Conservation (phyloP, 78 protist genomes). For the Dictyostelium intermedium region DNA sequence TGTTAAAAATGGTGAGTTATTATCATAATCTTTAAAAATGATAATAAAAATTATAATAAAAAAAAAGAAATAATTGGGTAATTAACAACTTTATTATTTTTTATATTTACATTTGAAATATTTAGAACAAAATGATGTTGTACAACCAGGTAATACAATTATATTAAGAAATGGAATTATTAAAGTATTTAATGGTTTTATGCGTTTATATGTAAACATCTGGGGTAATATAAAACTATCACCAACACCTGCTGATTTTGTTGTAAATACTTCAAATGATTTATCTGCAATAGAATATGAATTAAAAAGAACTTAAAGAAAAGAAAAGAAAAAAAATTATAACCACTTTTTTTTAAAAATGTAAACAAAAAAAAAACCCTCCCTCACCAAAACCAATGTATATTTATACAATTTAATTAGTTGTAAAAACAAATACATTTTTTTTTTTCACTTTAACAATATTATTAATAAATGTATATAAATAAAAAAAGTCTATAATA, state of each 20-base stretch:
- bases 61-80: too few relatives aligned
- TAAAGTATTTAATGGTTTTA: constrained; percentile 78
- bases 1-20: constrained; percentile 65
- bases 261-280: constrained; percentile 43
- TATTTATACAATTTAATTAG: neutral
- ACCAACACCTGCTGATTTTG: constrained; percentile 53
- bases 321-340: neutral
- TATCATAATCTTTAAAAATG: neutral
- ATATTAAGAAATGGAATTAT: constrained; percentile 73
- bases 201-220: constrained; percentile 74
- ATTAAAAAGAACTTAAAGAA: constrained; percentile 18
- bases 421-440: neutral
- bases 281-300: constrained; percentile 78
- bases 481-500: neutral
- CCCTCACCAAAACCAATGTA: neutral
- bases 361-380: neutral
- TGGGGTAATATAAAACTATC: constrained; percentile 80
- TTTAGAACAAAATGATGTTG: constrained; percentile 81
- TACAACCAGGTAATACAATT: constrained; percentile 83
- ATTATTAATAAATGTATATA: neutral
- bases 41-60: neutral
- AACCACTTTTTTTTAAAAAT: too few relatives aligned
- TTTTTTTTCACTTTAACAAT: neutral
- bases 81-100: too few relatives aligned
- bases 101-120: too few relatives aligned